Conservation (phyloP, 148 eudicot species). For the Rhododendron simsii region DNA sequence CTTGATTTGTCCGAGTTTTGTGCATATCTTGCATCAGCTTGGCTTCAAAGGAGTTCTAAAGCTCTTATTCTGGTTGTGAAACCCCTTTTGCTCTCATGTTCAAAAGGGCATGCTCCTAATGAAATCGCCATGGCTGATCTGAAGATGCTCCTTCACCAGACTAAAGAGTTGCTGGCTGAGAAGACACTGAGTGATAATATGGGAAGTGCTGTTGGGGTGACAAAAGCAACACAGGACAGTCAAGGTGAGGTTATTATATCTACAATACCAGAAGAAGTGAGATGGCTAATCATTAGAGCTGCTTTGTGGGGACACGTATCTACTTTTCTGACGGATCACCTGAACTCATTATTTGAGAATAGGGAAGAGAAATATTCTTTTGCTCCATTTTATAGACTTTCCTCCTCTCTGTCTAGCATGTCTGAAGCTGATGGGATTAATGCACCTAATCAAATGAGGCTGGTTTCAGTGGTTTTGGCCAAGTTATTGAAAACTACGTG, state of each 20-base stretch:
- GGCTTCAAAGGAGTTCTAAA: conserved; percentile 46
- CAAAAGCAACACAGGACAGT: conserved; percentile 24
- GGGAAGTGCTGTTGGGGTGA: conserved; percentile 13
- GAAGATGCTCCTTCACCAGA: conserved; percentile 39
- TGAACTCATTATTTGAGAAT: conserved; percentile 29
- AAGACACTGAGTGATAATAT: conserved; percentile 21
- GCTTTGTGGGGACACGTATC: conserved; percentile 64
- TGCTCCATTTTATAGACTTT: conserved; percentile 17
- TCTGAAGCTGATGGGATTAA: conserved; percentile 22
- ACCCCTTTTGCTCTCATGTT: conserved; percentile 35
- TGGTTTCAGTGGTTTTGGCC: conserved; percentile 32
- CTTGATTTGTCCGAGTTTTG: conserved; percentile 57
- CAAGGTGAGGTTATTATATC: conserved; percentile 20
- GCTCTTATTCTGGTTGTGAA: conserved; percentile 43
- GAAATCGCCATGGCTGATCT: conserved; percentile 35
- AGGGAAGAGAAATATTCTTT: conserved; percentile 19
- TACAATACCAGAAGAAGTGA: conserved; percentile 46
- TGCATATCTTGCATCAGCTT: conserved; percentile 64
- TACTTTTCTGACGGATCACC: conserved; percentile 37
- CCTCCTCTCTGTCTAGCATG: conserved; percentile 22
- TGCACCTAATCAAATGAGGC: conserved; percentile 22
- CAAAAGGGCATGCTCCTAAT: conserved; percentile 24
- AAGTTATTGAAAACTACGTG: conserved; percentile 40
- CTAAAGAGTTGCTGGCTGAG: conserved; percentile 38
- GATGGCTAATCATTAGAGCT: conserved; percentile 39